These are phyloP conservation scores for Adiantum capillusveneris DNA, from an alignment of 75 land plant species.

Conservation along the genomic window DNA sequence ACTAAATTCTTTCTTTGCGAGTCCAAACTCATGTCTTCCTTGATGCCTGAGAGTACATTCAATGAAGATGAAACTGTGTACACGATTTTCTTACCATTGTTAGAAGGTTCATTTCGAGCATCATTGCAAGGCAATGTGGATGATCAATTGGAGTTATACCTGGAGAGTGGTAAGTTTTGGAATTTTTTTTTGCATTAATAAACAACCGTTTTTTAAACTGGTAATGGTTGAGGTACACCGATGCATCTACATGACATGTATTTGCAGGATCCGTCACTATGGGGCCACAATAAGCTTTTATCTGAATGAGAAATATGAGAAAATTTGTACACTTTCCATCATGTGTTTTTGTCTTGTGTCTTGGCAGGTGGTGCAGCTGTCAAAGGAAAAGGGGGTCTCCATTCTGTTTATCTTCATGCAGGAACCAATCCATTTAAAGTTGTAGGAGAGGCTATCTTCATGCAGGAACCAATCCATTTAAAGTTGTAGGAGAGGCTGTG, in stretches of 20 bases:
- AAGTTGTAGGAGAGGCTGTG: constrained; percentile 75
- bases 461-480: constrained; percentile 66
- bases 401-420: constrained; percentile 63
- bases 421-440: constrained; percentile 75
- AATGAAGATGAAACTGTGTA: constrained; percentile 43
- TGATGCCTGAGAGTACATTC: constrained; percentile 4
- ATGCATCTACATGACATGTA: no score
- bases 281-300: no score
- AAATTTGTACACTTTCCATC: no score
- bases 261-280: no score
- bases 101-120: constrained; percentile 71
- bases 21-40: no score
- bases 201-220: no score
- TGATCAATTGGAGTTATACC: constrained; percentile 59
- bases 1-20: constrained; percentile 83
- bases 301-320: no score
- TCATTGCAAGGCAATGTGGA: constrained; percentile 66
- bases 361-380: constrained; percentile 50
- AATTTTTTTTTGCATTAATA: no score
- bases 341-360: no score
- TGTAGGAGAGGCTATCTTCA: no score
- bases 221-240: no score
- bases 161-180: constrained; percentile 89
- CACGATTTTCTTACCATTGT: constrained; percentile 66
- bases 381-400: constrained; percentile 37